Base-by-base conservation (phyloP, 1,284 basidiomycete genomes). In the Pseudozyma flocculosa region DNA sequence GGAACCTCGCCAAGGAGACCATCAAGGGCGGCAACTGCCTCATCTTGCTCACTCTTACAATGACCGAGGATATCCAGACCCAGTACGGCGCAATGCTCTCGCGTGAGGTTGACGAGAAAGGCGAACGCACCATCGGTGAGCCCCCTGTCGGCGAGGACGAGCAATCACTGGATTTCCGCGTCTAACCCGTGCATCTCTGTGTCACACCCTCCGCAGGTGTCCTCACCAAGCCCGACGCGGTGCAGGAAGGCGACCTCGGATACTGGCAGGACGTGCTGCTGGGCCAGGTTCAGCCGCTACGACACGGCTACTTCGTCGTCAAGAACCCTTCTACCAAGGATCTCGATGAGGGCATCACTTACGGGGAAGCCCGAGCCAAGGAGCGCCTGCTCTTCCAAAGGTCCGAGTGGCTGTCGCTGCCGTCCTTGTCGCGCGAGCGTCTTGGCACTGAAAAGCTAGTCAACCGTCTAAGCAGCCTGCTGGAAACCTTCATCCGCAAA, bases 171-270 rank as follows among this genome's bases (percentile, higher is more conserved):
- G n/a, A n/a, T n/a, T n/a, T n/a, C n/a, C n/a, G n/a, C n/a, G n/a
- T n/a, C n/a, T n/a, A n/a, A n/a, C n/a, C n/a, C n/a, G n/a, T n/a
- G n/a, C n/a, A n/a, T n/a, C n/a, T n/a, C n/a, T n/a, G n/a, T n/a
- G n/a, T n/a, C n/a, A n/a, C n/a, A n/a, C 11, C 26, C 26, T 7
- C 18, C 30, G 7, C 34, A 89, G 88, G 87, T 50, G 88, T 90
- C 17, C 80, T 90, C n/a, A 90, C 88, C 0, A 90, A 89, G 70
- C 86, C 88, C 0, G 88, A 90, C 69, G 84, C 85, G 4, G 87
- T 89, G 42, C 84, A 83, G 0, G 7, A 66, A 0, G 87, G 86
- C 0, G 85, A 88, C 26, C 85, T 88, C 58, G 64, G 72, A 0
- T 67, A 64, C 1, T 89, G 88, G 88, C 54, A 88, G 9, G 72